These are phyloP conservation scores for Poterioochromonas sp. DNA, from an alignment of 352 stramenopile species.

Conservation along the genomic window DNA sequence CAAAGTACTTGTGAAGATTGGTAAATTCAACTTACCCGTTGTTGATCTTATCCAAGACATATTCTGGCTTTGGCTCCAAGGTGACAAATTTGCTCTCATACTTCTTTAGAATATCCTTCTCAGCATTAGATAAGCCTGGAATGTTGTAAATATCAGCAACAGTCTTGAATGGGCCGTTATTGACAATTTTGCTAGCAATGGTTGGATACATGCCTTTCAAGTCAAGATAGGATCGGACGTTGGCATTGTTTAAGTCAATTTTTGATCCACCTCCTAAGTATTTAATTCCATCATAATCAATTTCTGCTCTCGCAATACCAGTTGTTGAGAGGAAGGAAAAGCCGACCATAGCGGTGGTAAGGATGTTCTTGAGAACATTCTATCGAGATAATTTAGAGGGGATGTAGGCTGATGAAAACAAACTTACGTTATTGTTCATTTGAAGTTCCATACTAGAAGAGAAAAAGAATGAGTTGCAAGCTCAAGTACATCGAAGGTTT, in stretches of 20 bases:
- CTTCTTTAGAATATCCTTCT: slow-evolving; percentile 72
- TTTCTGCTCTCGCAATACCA: slow-evolving; percentile 49
- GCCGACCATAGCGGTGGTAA: neutral
- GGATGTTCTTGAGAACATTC: neutral
- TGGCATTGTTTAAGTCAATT: slow-evolving; percentile 74
- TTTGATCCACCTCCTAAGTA: slow-evolving; percentile 52
- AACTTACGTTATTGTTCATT: too few species aligned
- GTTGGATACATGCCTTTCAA: slow-evolving; percentile 68
- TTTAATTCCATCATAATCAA: slow-evolving; percentile 56
- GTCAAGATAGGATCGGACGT: slow-evolving; percentile 70
- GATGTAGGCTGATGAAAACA: too few species aligned
- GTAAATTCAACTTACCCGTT: too few species aligned
- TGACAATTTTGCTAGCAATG: slow-evolving; percentile 66
- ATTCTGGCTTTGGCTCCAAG: slow-evolving; percentile 54
- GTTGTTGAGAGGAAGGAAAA: neutral
- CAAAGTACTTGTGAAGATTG: too few species aligned
- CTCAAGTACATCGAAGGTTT: too few species aligned
- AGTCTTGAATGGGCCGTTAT: slow-evolving; percentile 65
- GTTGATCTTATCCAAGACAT: slow-evolving; percentile 75
- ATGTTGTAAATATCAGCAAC: slow-evolving; percentile 71
- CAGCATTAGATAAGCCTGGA: slow-evolving; percentile 53
- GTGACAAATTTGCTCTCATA: slow-evolving; percentile 63
- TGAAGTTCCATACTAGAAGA: too few species aligned
- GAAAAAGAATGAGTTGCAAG: too few species aligned
- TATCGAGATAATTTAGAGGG: too few species aligned